Evolutionary conservation across 179 eudicot species (phyloP), one percentile per base, ranked within the genome.

Genomic region (Camellia oleifera): DNA sequence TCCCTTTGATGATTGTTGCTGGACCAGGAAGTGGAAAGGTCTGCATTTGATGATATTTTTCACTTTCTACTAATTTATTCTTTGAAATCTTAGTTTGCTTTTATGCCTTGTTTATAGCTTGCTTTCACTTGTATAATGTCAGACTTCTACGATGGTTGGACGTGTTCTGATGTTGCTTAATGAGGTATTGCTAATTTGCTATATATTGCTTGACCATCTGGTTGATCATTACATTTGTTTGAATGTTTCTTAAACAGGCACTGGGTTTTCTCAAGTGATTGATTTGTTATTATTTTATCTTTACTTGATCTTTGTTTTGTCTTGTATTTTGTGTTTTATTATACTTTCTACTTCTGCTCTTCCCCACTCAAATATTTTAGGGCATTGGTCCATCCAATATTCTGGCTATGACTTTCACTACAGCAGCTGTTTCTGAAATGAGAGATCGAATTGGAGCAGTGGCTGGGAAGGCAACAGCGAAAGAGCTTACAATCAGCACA

Each of bases 1-100:
- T 76, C 74, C 98, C 99, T 32, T 85, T 93, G 87, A 85, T 95
- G 85, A 96, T 95, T 86, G 90, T 92, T 83, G 98, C 99, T 81
- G 98, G 99, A 68, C 99, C 99, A 48, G 98, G 99, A 88, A 95
- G 98, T 87, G 99, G 99, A 60, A 95, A 95, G 94, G 99, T 93
- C 69, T 67, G 80, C 84, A 13, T 72, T 79, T 82, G n/a, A 17
- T 74, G 54, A 66, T 64, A 50, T 70, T 82, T 62, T 32, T 32
- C 40, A 75, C 62, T 78, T 72, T 61, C 45, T 13, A 75, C 74
- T 18, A 10, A 10, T 57, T 44, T 58, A 17, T 66, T 74, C 15
- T n/a, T 20, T 54, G 12, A 13, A 68, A 64, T 60, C 9, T 2
- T 66, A 77, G 52, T 44, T 62, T 15, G 13, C 9, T 14, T 57